phyloP scores from a whole-genome alignment of 352 stramenopile genomes.

The Bremia lactucae region DNA sequence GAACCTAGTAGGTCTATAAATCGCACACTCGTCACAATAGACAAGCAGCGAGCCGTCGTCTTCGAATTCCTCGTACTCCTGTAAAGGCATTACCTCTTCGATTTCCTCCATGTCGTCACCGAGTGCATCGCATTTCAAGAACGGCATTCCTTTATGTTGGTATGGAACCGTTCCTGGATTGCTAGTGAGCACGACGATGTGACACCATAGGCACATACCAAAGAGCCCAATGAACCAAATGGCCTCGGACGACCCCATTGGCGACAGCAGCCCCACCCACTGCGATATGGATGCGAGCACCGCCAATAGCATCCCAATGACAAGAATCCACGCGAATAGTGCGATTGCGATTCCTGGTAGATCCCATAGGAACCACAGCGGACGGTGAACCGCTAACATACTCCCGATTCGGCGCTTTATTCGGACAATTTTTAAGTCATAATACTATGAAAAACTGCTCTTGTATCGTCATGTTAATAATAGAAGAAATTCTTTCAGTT shows the following conservation, averaged over 20 bases:
- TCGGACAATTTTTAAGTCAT: too few species aligned
- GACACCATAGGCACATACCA: conserved; percentile 61
- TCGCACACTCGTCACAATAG: conserved; percentile 74
- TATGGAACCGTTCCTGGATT: conserved; percentile 63
- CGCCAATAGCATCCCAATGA: conserved; percentile 30
- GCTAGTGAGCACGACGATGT: conserved; percentile 61
- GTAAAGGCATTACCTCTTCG: conserved; percentile 50
- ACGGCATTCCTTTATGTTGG: conserved; percentile 18
- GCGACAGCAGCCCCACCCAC: conserved; percentile 50
- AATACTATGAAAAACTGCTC: too few species aligned
- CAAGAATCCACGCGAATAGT: conserved; percentile 43
- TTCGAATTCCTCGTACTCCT: conserved; percentile 53
- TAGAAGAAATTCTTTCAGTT: too few species aligned
- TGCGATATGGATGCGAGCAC: conserved; percentile 39
- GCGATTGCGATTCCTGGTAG: conserved; percentile 53
- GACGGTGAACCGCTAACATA: not conserved
- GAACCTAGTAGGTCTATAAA: conserved; percentile 63
- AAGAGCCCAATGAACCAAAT: conserved; percentile 46
- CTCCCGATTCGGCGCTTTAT: not conserved
- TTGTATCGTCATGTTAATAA: too few species aligned
- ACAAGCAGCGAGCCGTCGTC: conserved; percentile 69
- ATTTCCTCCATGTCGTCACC: conserved; percentile 32
- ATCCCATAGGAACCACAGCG: conserved; percentile 53
- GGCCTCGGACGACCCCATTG: conserved; percentile 28
- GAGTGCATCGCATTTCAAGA: not conserved